Evolutionary conservation across 495 filamentous ascomycete species (phyloP), one percentile per base, ranked within the genome.

Genomic region (Hamigera avellanea): DNA sequence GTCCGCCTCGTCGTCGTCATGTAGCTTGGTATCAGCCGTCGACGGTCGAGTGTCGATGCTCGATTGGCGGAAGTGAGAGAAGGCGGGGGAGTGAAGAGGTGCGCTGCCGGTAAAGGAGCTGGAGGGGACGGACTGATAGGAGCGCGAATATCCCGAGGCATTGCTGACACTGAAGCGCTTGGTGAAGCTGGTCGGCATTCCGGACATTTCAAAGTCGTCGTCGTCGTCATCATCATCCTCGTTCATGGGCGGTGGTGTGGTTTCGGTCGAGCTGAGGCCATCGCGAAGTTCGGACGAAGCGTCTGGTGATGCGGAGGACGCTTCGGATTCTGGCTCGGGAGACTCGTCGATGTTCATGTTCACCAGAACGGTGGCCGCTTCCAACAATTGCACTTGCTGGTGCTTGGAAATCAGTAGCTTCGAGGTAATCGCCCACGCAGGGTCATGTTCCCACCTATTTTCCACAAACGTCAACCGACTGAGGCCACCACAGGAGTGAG

Each of bases 331-430:
- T 38, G 69, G 75, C 44, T 81, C 77, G 40, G 73, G 73, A 27
- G 69, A 63, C 17, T 73, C 72, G 25, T 76, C 77, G 35, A 73
- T 40, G 62, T 94, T 95, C 86, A 98, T 96, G 36, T 78, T 77
- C 23, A 96, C 82, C 33, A 98, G 67, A 16, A 98, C 93, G 14
- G 86, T 91, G 27, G 91, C 91, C 10, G 91, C 91, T 64, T 98
- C 93, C 36, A 98, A 73, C 29, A 98, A 75, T 56, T 98, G 91
- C 40, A 98, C 91, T 65, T 98, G 91, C 67, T 98, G 91, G 56
- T 98, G 91, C 74, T 98, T 98, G 41, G 91, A 96, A 46, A 98
- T 98, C 45, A 96, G 74, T 46, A 96, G 75, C 62, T 98, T 98
- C 50, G 91, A 95, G 29, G 91, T 98, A 62, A 80, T 82, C 26